Evolutionary conservation across 2,329 filamentous ascomycete species (phyloP).

Genomic region (Ceratocystis destructans): DNA sequence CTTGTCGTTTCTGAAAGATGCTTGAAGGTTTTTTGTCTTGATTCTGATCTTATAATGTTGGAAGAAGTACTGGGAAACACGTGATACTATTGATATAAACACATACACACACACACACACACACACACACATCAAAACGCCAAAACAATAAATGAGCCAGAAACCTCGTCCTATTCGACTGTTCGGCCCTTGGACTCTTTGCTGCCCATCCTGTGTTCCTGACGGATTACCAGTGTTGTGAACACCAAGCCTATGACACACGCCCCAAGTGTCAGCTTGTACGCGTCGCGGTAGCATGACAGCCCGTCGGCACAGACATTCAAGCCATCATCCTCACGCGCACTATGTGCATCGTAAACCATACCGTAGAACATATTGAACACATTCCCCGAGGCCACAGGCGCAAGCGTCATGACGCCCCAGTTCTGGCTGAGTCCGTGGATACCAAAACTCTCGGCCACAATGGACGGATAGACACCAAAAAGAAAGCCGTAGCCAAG

Average conservation of each 20-base stretch:
- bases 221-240: slow-evolving; percentile 55
- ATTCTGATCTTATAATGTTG: not conserved
- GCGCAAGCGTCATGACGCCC: slow-evolving; percentile 85
- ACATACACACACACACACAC: not conserved
- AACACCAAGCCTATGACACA: slow-evolving; percentile 56
- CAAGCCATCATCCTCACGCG: slow-evolving; percentile 53
- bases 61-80: not conserved
- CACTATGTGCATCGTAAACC: slow-evolving; percentile 69
- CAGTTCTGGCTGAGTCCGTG: slow-evolving; percentile 85
- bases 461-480: slow-evolving; percentile 80
- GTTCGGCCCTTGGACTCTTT: slow-evolving; percentile 29
- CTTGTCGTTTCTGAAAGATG: no score
- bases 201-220: slow-evolving; percentile 26
- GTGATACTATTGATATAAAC: not conserved
- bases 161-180: slow-evolving; percentile 26
- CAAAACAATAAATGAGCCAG: not conserved
- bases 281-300: slow-evolving; percentile 68
- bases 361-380: slow-evolving; percentile 86
- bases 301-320: slow-evolving; percentile 64
- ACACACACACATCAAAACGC: not conserved
- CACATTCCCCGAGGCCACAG: slow-evolving; percentile 74
- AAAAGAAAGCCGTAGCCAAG: slow-evolving; percentile 88
- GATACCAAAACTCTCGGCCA: slow-evolving; percentile 83
- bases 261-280: slow-evolving; percentile 61
- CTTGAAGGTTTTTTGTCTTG: no score